These are phyloP conservation scores for Lactarius pseudohatsudake DNA, from an alignment of 768 basidiomycete genomes.

Conservation along the genomic window DNA sequence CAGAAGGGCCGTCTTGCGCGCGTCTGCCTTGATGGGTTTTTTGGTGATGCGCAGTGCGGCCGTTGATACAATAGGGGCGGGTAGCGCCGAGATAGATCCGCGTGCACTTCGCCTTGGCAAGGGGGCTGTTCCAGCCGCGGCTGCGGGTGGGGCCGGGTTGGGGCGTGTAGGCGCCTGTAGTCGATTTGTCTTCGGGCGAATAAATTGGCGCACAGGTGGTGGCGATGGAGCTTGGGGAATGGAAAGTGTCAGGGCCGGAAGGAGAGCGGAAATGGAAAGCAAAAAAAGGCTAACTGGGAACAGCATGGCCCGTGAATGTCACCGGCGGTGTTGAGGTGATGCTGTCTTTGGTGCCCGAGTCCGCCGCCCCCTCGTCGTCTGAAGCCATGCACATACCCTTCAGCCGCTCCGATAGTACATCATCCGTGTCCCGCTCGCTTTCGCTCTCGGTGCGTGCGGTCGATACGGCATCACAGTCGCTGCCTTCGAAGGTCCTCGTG, in stretches of 20 bases:
- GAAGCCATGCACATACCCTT: constrained; percentile 19
- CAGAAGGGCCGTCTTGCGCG: neutral
- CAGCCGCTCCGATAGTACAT: constrained; percentile 20
- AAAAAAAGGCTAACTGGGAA: constrained; percentile 5
- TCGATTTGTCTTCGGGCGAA: constrained; percentile 9
- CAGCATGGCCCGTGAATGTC: neutral
- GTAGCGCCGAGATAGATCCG: constrained; percentile 16
- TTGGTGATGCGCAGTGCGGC: constrained; percentile 7
- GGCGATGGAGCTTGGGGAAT: constrained; percentile 2
- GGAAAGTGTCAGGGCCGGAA: neutral
- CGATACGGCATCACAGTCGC: neutral
- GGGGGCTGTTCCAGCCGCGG: neutral
- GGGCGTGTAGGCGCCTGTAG: neutral
- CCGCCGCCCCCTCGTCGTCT: constrained; percentile 9
- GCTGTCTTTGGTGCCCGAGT: neutral
- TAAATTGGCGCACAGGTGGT: constrained; percentile 12
- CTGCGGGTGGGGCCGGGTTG: neutral
- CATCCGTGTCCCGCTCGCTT: constrained; percentile 11
- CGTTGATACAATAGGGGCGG: neutral
- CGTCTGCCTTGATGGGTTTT: neutral
- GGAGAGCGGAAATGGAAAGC: neutral
- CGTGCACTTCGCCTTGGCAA: constrained; percentile 6
- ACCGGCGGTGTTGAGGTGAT: constrained; percentile 10
- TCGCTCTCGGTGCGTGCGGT: constrained; percentile 5
- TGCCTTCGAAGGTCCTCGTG: neutral